These are phyloP conservation scores for Rubroshorea leprosula DNA, from an alignment of 345 rosid genomes.

Conservation along the genomic window DNA sequence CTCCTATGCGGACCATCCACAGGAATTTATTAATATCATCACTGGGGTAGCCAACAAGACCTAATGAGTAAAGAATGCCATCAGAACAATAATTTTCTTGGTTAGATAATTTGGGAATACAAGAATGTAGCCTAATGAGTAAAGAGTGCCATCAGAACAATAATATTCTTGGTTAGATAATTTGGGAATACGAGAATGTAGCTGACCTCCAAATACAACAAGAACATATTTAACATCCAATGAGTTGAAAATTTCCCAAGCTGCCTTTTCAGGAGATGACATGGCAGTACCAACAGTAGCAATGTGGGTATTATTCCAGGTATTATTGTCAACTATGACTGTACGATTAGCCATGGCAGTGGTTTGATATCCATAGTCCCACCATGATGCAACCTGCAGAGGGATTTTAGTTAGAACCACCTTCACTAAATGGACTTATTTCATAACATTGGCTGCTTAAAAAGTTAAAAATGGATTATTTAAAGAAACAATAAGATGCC, in stretches of 20 bases:
- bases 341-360: constrained; percentile 99
- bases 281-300: constrained; percentile 99
- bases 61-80: constrained; percentile 31
- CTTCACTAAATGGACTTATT: too few relatives aligned
- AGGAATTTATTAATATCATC: constrained; percentile 97
- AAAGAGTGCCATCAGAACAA: constrained; percentile 27
- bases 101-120: constrained; percentile 7
- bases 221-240: constrained; percentile 98
- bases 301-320: constrained; percentile 99
- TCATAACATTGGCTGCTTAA: neutral
- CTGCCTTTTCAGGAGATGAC: constrained; percentile 99
- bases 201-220: constrained; percentile 94
- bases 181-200: constrained; percentile 17
- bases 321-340: constrained; percentile 95
- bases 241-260: constrained; percentile 96
- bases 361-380: constrained; percentile 99
- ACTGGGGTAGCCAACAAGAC: constrained; percentile 97
- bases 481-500: too few relatives aligned
- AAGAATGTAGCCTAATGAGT: constrained; percentile 53
- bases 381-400: constrained; percentile 96
- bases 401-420: neutral
- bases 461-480: too few relatives aligned
- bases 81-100: constrained; percentile 24
- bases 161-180: neutral
- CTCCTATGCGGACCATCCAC: constrained; percentile 99